A percentile compares a stretch with the other conserved stretches of the same genome.
Conservation (phyloP, 2,329 filamentous ascomycete genomes). For the Neodidymelliopsis sp. region DNA sequence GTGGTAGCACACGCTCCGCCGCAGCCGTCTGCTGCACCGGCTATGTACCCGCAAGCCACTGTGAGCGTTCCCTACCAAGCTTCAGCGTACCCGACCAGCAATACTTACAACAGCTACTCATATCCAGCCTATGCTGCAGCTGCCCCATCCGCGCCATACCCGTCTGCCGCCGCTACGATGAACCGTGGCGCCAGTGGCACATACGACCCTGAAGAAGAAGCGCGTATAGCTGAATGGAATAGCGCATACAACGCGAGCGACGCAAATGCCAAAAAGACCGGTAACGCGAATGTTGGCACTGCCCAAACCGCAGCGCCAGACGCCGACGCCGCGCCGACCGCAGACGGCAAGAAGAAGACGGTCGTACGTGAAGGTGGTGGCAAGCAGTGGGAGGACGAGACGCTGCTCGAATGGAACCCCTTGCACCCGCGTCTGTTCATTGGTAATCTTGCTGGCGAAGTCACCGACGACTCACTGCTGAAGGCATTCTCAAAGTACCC, state of each 20-base stretch:
- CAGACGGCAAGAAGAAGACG: constrained; percentile 77
- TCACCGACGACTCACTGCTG: constrained; percentile 91
- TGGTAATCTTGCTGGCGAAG: constrained; percentile 95
- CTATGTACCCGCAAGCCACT: constrained; percentile 48
- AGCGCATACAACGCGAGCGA: constrained; percentile 80
- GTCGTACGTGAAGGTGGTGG: constrained; percentile 89
- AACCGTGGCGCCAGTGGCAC: constrained; percentile 46
- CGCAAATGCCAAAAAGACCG: constrained; percentile 51
- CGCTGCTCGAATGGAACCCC: constrained; percentile 94
- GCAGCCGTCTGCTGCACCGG: constrained; percentile 48
- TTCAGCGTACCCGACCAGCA: constrained; percentile 50
- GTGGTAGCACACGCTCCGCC: constrained; percentile 52
- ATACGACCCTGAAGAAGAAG: constrained; percentile 81
- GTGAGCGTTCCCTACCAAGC: constrained; percentile 53
- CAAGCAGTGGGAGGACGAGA: constrained; percentile 88
- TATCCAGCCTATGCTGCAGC: constrained; percentile 70
- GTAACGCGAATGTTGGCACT: constrained; percentile 52
- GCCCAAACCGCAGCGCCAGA: constrained; percentile 49
- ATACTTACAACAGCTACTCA: constrained; percentile 68
- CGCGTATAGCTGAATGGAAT: constrained; percentile 94
- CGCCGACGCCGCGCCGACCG: constrained; percentile 56
- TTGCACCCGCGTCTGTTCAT: constrained; percentile 94
- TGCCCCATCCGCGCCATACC: constrained; percentile 30
- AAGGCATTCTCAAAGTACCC: constrained; percentile 92
- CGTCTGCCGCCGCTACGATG: constrained; percentile 30